phyloP scores from a whole-genome alignment of 2,329 filamentous ascomycete genomes.

The Penicillium sp. region DNA sequence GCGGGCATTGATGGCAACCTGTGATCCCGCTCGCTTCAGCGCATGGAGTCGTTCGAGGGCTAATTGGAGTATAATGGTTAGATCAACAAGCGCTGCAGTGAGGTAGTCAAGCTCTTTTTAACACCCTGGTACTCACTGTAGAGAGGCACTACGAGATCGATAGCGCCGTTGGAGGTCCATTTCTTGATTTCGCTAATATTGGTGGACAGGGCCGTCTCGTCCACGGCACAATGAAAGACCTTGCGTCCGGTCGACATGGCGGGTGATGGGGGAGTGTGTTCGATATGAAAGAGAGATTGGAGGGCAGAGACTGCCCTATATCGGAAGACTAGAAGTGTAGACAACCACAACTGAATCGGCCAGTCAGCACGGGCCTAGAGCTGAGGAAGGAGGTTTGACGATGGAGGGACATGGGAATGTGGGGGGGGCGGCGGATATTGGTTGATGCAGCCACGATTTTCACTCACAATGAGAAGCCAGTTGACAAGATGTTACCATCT shows the following conservation, averaged over 20 bases:
- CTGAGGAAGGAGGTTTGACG: slow-evolving; percentile 30
- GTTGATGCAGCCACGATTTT: slow-evolving; percentile 3
- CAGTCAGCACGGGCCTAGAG: slow-evolving; percentile 23
- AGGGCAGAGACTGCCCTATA: slow-evolving; percentile 28
- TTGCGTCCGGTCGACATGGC: slow-evolving; percentile 46
- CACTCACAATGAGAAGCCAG: slow-evolving; percentile 33
- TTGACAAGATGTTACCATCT: slow-evolving; percentile 24
- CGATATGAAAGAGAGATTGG: slow-evolving; percentile 9
- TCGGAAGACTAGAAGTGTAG: slow-evolving; percentile 28
- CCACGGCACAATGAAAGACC: slow-evolving; percentile 53
- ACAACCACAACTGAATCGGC: slow-evolving; percentile 32
- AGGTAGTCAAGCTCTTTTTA: background rate
- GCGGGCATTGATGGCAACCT: slow-evolving; percentile 51
- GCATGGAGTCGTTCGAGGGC: slow-evolving; percentile 49
- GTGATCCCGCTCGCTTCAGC: slow-evolving; percentile 47
- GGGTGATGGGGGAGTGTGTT: slow-evolving; percentile 10
- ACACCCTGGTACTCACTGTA: slow-evolving; percentile 44
- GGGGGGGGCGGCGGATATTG: slow-evolving; percentile 20
- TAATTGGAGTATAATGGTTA: slow-evolving; percentile 23
- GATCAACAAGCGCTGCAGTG: slow-evolving; percentile 11
- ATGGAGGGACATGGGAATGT: slow-evolving; percentile 34
- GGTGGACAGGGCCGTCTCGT: slow-evolving; percentile 53
- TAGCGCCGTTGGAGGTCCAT: slow-evolving; percentile 51
- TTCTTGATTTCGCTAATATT: slow-evolving; percentile 55
- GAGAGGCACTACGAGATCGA: slow-evolving; percentile 52